Percentiles rank a stretch among this genome's conserved stretches.
phyloP scores from a whole-genome alignment of 805 yeast genomes.

The Torulaspora delbrueckii region DNA sequence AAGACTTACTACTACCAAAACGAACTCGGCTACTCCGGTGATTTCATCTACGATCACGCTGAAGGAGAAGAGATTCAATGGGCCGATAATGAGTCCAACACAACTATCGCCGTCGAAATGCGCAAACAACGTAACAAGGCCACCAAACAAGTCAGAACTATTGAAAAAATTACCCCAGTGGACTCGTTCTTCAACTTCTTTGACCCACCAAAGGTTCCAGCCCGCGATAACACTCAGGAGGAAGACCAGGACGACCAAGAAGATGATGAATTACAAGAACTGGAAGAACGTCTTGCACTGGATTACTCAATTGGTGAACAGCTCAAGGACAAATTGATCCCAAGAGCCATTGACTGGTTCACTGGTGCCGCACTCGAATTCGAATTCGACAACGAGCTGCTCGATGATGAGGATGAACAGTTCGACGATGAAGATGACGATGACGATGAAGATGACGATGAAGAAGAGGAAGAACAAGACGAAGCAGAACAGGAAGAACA shows the following conservation, averaged over 20 bases:
- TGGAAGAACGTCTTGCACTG: conserved; percentile 79
- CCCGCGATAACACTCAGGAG: conserved; percentile 43
- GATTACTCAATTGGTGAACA: conserved; percentile 97
- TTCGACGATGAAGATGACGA: conserved; percentile 62
- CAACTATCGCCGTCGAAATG: conserved; percentile 82
- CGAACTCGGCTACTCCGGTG: conserved; percentile 91
- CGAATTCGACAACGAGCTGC: conserved; percentile 57
- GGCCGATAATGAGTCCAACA: conserved; percentile 74
- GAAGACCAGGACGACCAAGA: conserved; percentile 50
- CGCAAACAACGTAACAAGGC: conserved; percentile 96
- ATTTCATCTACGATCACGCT: conserved; percentile 94
- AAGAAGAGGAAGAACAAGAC: conserved; percentile 39
- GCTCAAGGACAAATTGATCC: conserved; percentile 89
- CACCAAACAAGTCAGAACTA: conserved; percentile 93
- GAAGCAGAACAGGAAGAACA: conserved; percentile 41
- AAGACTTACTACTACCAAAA: conserved; percentile 93
- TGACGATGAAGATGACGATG: conserved; percentile 47
- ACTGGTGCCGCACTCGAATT: conserved; percentile 93
- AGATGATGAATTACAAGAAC: conserved; percentile 61
- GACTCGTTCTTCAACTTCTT: conserved; percentile 95
- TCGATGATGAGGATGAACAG: conserved; percentile 54
- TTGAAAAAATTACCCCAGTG: conserved; percentile 89
- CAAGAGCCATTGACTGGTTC: conserved; percentile 97
- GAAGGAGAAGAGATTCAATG: conserved; percentile 81
- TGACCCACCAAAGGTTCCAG: conserved; percentile 81